A percentile compares a stretch with the other conserved stretches of the same genome.
These are phyloP conservation scores for Salvia sclarea DNA, from an alignment of 305 asterid genomes.

Conservation along the genomic window DNA sequence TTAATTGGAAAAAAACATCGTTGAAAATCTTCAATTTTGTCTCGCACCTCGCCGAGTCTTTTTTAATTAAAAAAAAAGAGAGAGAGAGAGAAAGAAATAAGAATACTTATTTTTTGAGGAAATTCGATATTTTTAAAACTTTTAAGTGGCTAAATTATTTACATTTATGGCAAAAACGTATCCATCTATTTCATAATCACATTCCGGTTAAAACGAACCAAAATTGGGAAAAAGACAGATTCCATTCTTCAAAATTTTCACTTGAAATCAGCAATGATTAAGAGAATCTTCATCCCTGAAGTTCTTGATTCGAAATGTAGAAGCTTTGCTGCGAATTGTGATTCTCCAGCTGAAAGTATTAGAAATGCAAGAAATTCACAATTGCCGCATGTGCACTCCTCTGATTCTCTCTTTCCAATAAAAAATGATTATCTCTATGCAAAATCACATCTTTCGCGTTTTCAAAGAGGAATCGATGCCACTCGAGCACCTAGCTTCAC, in stretches of 20 bases:
- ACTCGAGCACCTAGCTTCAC: background rate
- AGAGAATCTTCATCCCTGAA: constrained; percentile 10
- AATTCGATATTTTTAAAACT: too few species aligned
- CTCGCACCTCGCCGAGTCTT: too few species aligned
- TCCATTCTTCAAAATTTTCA: background rate
- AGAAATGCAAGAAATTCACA: constrained; percentile 5
- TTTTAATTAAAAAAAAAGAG: too few species aligned
- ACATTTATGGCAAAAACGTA: too few species aligned
- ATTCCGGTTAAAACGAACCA: too few species aligned
- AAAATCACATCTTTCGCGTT: constrained; percentile 11
- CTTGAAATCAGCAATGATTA: background rate
- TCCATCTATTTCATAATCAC: too few species aligned
- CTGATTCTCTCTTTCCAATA: constrained; percentile 14
- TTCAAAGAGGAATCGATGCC: constrained; percentile 25
- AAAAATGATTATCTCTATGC: background rate
- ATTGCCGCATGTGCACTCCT: constrained; percentile 20
- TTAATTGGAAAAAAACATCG: too few species aligned
- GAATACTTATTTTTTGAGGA: too few species aligned
- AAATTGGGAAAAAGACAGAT: too few species aligned
- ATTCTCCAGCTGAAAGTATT: constrained; percentile 19
- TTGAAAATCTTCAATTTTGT: too few species aligned
- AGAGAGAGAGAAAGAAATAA: too few species aligned
- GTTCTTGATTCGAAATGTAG: constrained; percentile 18
- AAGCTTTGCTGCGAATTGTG: background rate
- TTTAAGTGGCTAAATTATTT: too few species aligned